Base-by-base conservation (phyloP, 768 basidiomycete genomes). In the Mycena rosella region DNA sequence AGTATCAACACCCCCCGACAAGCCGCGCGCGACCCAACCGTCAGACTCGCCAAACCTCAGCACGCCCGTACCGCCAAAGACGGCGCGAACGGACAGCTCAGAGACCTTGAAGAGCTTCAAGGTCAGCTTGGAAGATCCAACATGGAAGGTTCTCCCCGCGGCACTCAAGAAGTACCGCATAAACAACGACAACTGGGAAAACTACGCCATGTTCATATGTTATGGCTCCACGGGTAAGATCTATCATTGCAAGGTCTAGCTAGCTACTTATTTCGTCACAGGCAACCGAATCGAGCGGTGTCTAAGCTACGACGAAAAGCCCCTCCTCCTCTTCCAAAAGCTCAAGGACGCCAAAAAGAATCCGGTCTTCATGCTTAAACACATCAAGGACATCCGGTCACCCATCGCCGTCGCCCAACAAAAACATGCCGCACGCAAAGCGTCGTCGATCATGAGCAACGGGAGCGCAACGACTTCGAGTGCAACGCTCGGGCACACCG, bases 141-240 rank as follows among this genome's bases (percentile, higher is more conserved):
- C 97, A 34, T 99, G 94, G 92, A 99, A 99, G 77, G 98, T 99
- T 24, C 83, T 99, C 18, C 98, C 98, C 2, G 98, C 98, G 0
- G 98, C 98, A 18, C 83, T 99, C 69, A 98, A 98, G 82, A 99
- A 99, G 79, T 99, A 99, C 79, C 96, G 95, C 76, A 99, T 99
- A 80, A 96, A 97, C 78, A 95, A 95, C 72, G 98, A 99, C 70
- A 96, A 94, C 78, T 99, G 98, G 98, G 92, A 96, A 83, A 94
- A 96, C 74, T 99, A 99, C 82, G 98, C 98, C 30, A 94, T 99
- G 92, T 99, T 99, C 81, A 99, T 99, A 67, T 99, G 97, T 74
- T 98, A 97, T 78, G 97, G 96, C 14, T 91, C 92, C 59, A 85
- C 96, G 58, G 95, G 96, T 96, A 75, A 72, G 87, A 75, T 32